Percentiles rank a stretch among this genome's conserved stretches.
Conservation (phyloP, 2,329 filamentous ascomycete species). For the Hypoxylon sp. region DNA sequence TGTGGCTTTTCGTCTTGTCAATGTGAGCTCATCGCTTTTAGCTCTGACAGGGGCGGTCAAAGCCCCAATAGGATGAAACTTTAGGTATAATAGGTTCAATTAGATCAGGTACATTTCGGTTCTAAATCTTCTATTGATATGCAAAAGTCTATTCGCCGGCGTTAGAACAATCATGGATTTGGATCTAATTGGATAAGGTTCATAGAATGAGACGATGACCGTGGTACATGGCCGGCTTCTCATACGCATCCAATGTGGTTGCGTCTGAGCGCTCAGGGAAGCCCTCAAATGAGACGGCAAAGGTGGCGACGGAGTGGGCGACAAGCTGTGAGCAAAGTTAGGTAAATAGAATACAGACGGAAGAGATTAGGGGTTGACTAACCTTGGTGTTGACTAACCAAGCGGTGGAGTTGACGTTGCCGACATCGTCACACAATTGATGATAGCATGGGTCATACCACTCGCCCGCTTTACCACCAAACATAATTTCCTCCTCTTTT, state of each 20-base stretch:
- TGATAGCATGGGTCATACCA: constrained; percentile 74
- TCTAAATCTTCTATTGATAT: background rate
- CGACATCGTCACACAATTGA: constrained; percentile 71
- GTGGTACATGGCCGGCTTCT: constrained; percentile 63
- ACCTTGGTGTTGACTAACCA: constrained; percentile 75
- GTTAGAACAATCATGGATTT: background rate
- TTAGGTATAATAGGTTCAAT: background rate
- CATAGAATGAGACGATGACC: constrained; percentile 65
- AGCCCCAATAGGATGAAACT: background rate
- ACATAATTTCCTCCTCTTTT: constrained; percentile 72
- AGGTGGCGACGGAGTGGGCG: constrained; percentile 80
- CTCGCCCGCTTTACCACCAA: constrained; percentile 77
- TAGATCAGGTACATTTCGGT: background rate
- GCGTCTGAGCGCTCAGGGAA: constrained; percentile 70
- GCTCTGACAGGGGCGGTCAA: background rate
- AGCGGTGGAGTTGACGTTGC: constrained; percentile 71
- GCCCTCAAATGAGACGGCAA: constrained; percentile 74
- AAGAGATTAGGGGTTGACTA: constrained; percentile 41
- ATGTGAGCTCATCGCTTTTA: background rate
- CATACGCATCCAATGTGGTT: constrained; percentile 51
- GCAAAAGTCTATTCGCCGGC: background rate
- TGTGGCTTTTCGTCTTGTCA: constrained; percentile 1
- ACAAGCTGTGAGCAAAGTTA: constrained; percentile 65
- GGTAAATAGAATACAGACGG: background rate
- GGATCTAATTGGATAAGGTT: constrained; percentile 8